Percentiles rank a stretch among this genome's conserved stretches.
Conservation (phyloP, 768 basidiomycete genomes). For the Suillus hirtellus region DNA sequence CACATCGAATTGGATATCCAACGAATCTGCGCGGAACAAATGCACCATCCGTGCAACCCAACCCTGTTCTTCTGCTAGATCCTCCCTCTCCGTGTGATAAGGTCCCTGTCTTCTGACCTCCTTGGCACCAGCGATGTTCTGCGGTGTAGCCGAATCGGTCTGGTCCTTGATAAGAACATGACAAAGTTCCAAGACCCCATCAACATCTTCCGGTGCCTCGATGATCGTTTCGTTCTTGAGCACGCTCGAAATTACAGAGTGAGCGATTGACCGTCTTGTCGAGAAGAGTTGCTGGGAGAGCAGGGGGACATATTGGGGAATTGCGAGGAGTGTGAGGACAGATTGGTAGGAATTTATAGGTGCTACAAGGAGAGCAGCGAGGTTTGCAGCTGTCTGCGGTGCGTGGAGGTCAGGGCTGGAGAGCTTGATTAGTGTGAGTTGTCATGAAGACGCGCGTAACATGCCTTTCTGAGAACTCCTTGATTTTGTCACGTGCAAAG, state of each 20-base stretch:
- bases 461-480: slow-evolving; percentile 81
- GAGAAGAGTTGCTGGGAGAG: slow-evolving; percentile 85
- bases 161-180: slow-evolving; percentile 91
- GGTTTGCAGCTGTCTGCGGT: slow-evolving; percentile 83
- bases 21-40: slow-evolving; percentile 83
- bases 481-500: slow-evolving; percentile 84
- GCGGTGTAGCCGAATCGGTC: slow-evolving; percentile 49
- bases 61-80: slow-evolving; percentile 97
- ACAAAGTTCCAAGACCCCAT: slow-evolving; percentile 90
- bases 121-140: slow-evolving; percentile 32
- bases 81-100: slow-evolving; percentile 73
- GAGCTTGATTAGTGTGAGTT: slow-evolving; percentile 3
- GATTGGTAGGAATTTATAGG: slow-evolving; percentile 97
- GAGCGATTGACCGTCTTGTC: slow-evolving; percentile 89
- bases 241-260: slow-evolving; percentile 91
- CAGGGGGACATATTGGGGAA: slow-evolving; percentile 85
- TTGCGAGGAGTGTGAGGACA: slow-evolving; percentile 93
- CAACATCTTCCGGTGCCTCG: slow-evolving; percentile 91
- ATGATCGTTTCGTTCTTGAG: slow-evolving; percentile 97
- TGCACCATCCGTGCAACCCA: slow-evolving; percentile 99
- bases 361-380: slow-evolving; percentile 88
- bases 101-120: slow-evolving; percentile 59
- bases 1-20: slow-evolving; percentile 90
- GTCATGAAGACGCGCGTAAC: slow-evolving; percentile 13
- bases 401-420: slow-evolving; percentile 84